These are phyloP conservation scores for Aspergillus ellipticus DNA, from an alignment of 495 filamentous ascomycete genomes.

Conservation along the genomic window DNA sequence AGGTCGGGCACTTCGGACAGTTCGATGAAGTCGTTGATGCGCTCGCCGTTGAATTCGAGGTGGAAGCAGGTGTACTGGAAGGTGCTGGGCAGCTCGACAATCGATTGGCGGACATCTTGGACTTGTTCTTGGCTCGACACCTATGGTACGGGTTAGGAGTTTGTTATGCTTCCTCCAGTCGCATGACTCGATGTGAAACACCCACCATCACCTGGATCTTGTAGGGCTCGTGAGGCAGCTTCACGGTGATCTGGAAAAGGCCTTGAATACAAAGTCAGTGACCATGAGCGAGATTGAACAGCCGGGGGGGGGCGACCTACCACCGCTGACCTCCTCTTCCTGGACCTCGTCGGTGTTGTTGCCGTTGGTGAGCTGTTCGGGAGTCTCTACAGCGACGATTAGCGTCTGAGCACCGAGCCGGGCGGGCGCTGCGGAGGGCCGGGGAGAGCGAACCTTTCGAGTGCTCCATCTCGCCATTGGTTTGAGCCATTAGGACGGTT, in stretches of 20 bases:
- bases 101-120: slow-evolving; percentile 94
- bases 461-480: slow-evolving; percentile 42
- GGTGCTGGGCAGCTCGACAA: slow-evolving; percentile 88
- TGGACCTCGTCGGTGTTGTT: slow-evolving; percentile 28
- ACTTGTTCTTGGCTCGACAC: slow-evolving; percentile 92
- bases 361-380: slow-evolving; percentile 36
- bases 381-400: slow-evolving; percentile 30
- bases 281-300: neutral
- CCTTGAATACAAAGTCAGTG: slow-evolving; percentile 24
- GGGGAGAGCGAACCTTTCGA: slow-evolving; percentile 36
- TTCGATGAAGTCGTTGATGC: slow-evolving; percentile 93
- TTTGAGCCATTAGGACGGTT: slow-evolving; percentile 36
- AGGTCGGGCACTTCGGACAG: slow-evolving; percentile 87
- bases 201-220: slow-evolving; percentile 79
- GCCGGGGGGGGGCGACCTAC: slow-evolving; percentile 29
- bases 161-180: neutral
- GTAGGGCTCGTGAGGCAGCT: slow-evolving; percentile 75
- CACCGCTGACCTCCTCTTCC: slow-evolving; percentile 40
- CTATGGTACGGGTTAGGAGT: slow-evolving; percentile 40
- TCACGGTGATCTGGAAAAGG: slow-evolving; percentile 78
- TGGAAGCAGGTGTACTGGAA: slow-evolving; percentile 99
- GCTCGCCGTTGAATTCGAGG: slow-evolving; percentile 77
- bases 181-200: slow-evolving; percentile 7
- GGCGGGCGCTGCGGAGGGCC: neutral
- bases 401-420: slow-evolving; percentile 10